These are phyloP conservation scores for Collariella sp. DNA, from an alignment of 495 filamentous ascomycete species.

Conservation along the genomic window DNA sequence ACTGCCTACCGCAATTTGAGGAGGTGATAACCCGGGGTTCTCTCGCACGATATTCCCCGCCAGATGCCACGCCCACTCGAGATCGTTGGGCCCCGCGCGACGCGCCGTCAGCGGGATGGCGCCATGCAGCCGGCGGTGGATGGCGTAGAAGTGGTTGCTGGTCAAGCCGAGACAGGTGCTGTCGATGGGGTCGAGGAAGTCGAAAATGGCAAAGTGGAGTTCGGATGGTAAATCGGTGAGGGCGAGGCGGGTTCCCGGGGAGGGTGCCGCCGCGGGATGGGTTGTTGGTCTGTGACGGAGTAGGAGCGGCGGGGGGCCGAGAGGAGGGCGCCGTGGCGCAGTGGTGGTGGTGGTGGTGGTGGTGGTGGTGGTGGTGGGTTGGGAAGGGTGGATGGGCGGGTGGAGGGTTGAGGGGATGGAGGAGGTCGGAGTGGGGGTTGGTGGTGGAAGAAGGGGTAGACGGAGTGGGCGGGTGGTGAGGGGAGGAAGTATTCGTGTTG, in stretches of 20 bases:
- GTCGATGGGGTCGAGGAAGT: conserved; percentile 48
- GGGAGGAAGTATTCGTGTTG: conserved; percentile 26
- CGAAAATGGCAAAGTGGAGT: conserved; percentile 47
- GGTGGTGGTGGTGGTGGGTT: not conserved
- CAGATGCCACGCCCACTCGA: conserved; percentile 48
- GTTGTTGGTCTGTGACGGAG: conserved; percentile 42
- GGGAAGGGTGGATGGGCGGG: conserved; percentile 2
- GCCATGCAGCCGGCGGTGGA: conserved; percentile 43
- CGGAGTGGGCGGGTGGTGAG: conserved; percentile 9
- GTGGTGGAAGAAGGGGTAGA: conserved; percentile 16
- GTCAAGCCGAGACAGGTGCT: conserved; percentile 47
- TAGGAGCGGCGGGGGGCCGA: conserved; percentile 37
- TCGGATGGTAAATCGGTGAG: conserved; percentile 48
- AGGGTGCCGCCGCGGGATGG: conserved; percentile 32
- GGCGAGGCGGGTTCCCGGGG: conserved; percentile 25
- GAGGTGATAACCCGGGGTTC: not conserved
- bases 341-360: no score
- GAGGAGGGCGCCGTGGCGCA: conserved; percentile 15
- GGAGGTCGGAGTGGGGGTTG: not conserved
- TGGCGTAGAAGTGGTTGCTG: conserved; percentile 41
- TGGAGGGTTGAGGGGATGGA: not conserved
- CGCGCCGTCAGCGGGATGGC: conserved; percentile 40
- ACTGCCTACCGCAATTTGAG: no score
- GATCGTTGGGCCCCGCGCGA: conserved; percentile 45
- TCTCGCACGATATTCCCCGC: conserved; percentile 30